Conservation (phyloP, 768 basidiomycete genomes). For the Lentinula edodes region DNA sequence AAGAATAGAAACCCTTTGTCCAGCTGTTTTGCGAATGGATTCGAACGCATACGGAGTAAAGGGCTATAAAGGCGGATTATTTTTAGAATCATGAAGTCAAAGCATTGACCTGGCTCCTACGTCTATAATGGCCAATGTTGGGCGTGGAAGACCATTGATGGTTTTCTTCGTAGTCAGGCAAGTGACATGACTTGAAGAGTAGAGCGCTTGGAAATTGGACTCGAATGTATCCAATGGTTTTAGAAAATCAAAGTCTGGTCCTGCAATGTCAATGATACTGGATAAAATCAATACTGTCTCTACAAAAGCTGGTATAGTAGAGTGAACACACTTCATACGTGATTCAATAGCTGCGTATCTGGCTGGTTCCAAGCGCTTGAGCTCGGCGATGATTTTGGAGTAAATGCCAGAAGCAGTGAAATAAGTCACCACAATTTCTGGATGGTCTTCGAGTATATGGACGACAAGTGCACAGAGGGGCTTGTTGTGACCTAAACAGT, state of each 20-base stretch:
- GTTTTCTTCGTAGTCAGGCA: not conserved
- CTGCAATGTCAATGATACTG: not conserved
- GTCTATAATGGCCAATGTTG: slow-evolving; percentile 3
- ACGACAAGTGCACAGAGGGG: not conserved
- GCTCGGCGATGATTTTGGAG: not conserved
- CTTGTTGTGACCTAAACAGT: slow-evolving; percentile 3
- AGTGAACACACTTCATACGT: not conserved
- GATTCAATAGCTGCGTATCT: not conserved
- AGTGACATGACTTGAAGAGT: not conserved
- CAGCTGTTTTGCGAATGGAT: not conserved
- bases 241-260: not conserved
- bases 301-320: not conserved
- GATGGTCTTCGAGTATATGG: not conserved
- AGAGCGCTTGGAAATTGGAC: not conserved
- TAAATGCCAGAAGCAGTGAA: not conserved
- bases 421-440: not conserved
- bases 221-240: not conserved
- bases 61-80: not conserved
- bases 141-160: not conserved
- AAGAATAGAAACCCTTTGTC: not conserved
- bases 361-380: not conserved
- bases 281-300: not conserved
- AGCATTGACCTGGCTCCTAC: not conserved
- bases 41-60: not conserved
- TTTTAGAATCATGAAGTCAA: not conserved